Evolutionary conservation across 176 grass and related monocot species (phyloP), one percentile per base, ranked within the genome.

Genomic region (Coix lacrymajobi): DNA sequence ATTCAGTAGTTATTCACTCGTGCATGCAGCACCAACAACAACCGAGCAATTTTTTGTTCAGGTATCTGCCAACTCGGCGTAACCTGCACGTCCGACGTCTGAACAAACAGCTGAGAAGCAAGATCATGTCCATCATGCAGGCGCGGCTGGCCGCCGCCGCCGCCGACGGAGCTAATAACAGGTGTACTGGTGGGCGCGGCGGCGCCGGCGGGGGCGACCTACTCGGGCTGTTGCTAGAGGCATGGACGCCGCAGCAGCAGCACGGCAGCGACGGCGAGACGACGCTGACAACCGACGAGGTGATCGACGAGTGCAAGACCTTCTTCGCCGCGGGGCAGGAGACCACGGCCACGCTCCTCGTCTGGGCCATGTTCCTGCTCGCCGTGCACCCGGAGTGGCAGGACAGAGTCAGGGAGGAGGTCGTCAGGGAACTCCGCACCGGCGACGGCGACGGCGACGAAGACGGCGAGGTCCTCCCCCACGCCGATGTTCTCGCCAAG

Each of bases 281-380:
- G 37, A 69, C 15, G 1, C 14, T 92, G 75, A 88, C 67, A 51
- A 70, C 49, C 51, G 49, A 92, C 13, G 90, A 92, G 74, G 85
- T 88, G 16, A 74, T 92, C n/a, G 79, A 82, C 15, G 83, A 92
- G 62, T 86, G 83, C 79, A 92, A 92, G 83, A 88, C 79, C 32
- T 86, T 88, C 68, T 92, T 83, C 26, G 71, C 58, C 15, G 83
- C 90, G 1, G 90, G 90, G n/a, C 69, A 92, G 16, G 90, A 92
- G 1, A 84, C 86, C 3, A 77, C 80, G 0, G 52, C 83, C 14
- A 67, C 29, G 0, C 81, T 75, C 33, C 84, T 92, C 7, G 44
- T 67, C 28, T 92, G 90, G 90, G 43, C 28, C 13, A 84, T 87
- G 63, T 87, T 89, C 71, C 63, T 92, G 31, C 66, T 92, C 44